Conservation (phyloP, 495 filamentous ascomycete species). For the Xylaria curta region DNA sequence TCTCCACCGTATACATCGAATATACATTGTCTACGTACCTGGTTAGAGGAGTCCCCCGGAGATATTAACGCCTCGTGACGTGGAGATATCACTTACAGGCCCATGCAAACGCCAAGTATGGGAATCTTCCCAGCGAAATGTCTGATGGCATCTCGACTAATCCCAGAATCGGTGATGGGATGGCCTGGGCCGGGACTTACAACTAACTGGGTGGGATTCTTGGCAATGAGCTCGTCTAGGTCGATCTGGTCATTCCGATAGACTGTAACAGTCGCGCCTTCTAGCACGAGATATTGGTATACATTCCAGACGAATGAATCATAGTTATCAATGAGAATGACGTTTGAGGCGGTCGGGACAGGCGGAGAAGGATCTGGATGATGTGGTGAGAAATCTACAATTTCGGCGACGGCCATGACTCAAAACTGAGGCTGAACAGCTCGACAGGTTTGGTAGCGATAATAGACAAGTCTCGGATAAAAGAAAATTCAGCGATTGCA, state of each 20-base stretch:
- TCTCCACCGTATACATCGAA: constrained; percentile 89
- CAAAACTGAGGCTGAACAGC: not conserved
- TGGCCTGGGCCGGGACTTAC: constrained; percentile 95
- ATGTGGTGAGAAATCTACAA: constrained; percentile 87
- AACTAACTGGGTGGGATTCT: constrained; percentile 90
- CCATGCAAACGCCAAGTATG: constrained; percentile 98
- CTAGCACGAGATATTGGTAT: constrained; percentile 94
- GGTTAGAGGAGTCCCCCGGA: constrained; percentile 11
- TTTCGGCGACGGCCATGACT: constrained; percentile 55
- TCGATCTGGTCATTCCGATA: constrained; percentile 91
- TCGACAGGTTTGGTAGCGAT: not conserved
- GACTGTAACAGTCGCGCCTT: constrained; percentile 88
- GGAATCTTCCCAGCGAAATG: constrained; percentile 97
- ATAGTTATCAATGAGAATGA: constrained; percentile 98
- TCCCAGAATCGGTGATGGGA: constrained; percentile 85
- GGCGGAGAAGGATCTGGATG: constrained; percentile 72
- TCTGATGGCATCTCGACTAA: constrained; percentile 87
- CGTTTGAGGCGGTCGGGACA: constrained; percentile 79
- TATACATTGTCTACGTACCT: constrained; percentile 79
- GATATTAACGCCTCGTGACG: not conserved
- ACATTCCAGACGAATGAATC: constrained; percentile 99
- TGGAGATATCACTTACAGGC: constrained; percentile 66
- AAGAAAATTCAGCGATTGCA: not conserved
- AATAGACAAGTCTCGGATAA: not conserved
- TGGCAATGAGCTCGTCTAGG: constrained; percentile 78